These are phyloP conservation scores for Aureobasidium mangrovei DNA, from an alignment of 2,329 filamentous ascomycete species.

Conservation along the genomic window DNA sequence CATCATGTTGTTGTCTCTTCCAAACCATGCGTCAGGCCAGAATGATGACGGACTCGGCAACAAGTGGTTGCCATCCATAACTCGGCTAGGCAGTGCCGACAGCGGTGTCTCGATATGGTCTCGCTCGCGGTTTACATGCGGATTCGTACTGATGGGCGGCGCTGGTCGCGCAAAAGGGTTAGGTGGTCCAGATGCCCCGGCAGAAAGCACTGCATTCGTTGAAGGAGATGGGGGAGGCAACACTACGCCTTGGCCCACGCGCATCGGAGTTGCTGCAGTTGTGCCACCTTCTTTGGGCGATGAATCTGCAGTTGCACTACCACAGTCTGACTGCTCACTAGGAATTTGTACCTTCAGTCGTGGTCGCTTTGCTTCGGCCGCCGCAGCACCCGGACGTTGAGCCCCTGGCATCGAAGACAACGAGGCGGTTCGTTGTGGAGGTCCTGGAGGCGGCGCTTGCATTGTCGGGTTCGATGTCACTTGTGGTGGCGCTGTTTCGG, in stretches of 20 bases:
- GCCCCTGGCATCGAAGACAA: slow-evolving; percentile 60
- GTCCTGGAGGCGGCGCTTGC: slow-evolving; percentile 27
- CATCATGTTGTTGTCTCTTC: slow-evolving; percentile 66
- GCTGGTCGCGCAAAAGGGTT: slow-evolving; percentile 90
- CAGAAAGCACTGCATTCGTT: slow-evolving; percentile 74
- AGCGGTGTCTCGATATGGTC: slow-evolving; percentile 67
- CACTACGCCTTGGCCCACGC: slow-evolving; percentile 50
- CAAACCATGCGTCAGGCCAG: slow-evolving; percentile 61
- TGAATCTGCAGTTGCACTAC: slow-evolving; percentile 62
- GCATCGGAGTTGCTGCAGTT: slow-evolving; percentile 19
- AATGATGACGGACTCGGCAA: slow-evolving; percentile 87
- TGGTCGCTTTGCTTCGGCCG: slow-evolving; percentile 61
- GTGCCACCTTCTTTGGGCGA: slow-evolving; percentile 52
- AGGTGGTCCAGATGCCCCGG: slow-evolving; percentile 82
- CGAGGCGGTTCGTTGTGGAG: slow-evolving; percentile 44
- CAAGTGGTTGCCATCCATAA: slow-evolving; percentile 70
- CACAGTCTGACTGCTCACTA: slow-evolving; percentile 71
- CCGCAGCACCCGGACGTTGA: slow-evolving; percentile 67
- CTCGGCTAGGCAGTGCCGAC: slow-evolving; percentile 86
- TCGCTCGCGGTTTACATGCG: slow-evolving; percentile 29
- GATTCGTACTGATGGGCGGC: slow-evolving; percentile 54
- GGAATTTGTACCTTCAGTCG: slow-evolving; percentile 91
- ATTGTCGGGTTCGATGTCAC: slow-evolving; percentile 8
- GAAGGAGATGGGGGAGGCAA: slow-evolving; percentile 90
- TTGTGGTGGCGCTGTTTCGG: background rate